Base-by-base conservation (phyloP, 768 basidiomycete species). In the Peribolospora kevripleyi region DNA sequence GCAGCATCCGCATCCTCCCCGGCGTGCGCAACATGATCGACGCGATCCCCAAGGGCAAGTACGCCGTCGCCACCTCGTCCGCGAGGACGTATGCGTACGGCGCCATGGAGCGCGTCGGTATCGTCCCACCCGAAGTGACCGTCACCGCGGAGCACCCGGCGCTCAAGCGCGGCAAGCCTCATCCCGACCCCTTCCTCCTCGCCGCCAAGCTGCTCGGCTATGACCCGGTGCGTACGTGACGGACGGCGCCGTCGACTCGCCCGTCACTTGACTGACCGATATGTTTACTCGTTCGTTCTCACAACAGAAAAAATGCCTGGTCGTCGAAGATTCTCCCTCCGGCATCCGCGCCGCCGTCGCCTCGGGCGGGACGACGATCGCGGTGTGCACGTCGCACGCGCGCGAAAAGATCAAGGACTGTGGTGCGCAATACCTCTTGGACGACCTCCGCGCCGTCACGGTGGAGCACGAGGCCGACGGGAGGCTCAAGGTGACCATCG, bases 111-210 rank as follows among this genome's bases (percentile, higher is more conserved):
- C 76, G 79, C 49, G 80, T 79, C 39, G 79, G 78, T 9, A 81
- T 82, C 66, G 70, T 69, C 2, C 77, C 78, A 6, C 80, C 81
- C 36, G 65, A 69, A 49, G 74, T 81, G 46, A 81, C 79, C 39
- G 79, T 82, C 66, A 82, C 81, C 38, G 80, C 79, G 46, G 80
- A 82, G 64, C 79, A 82, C 70, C 75, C 77, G 61, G 76, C 80
- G 42, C 72, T 82, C 60, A 76, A 78, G 63, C 75, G 50, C 41
- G 67, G 67, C 45, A 68, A 69, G 63, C 68, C 68, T 14, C 63
- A 62, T 63, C 68, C 63, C 43, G 59, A 62, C 48, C 67, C 68
- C 5, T 69, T 69, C 65, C 62, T 69, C 51, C 63, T 69, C 48
- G 68, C 68, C 25, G 68, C 68, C 42, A 56, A 62, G 49, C 65